Percentiles rank a stretch among this genome's conserved stretches.
Evolutionary conservation across 2,329 filamentous ascomycete genomes (phyloP).

Genomic region (Magnaporthiopsis incrustans): DNA sequence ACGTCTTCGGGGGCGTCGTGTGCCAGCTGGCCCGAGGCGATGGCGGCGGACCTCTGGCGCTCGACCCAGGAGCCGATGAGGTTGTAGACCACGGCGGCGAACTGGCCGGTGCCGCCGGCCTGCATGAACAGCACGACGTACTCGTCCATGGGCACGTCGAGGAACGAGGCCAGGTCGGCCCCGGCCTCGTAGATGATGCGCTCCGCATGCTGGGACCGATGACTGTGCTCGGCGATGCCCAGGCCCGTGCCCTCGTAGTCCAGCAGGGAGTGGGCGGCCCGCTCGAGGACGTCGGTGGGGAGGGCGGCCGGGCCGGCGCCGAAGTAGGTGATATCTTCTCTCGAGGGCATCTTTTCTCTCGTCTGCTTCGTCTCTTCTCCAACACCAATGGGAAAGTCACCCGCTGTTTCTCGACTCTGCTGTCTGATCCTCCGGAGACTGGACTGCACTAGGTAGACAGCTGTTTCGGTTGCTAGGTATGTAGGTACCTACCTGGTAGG

Average conservation of each 20-base stretch:
- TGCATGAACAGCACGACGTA: constrained; percentile 89
- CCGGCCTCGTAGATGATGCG: constrained; percentile 75
- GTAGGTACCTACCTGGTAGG: too few relatives aligned
- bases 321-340: constrained; percentile 39
- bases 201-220: constrained; percentile 71
- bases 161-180: constrained; percentile 60
- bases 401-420: too few relatives aligned
- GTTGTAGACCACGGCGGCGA: constrained; percentile 78
- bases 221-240: constrained; percentile 82
- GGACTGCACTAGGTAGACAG: too few relatives aligned
- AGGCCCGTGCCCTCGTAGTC: constrained; percentile 77
- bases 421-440: neutral
- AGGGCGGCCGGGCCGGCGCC: constrained; percentile 85
- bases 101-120: constrained; percentile 77
- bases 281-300: constrained; percentile 72
- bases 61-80: constrained; percentile 76
- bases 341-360: constrained; percentile 12
- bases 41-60: constrained; percentile 51
- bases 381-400: neutral
- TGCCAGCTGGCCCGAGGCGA: constrained; percentile 30
- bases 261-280: constrained; percentile 66
- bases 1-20: constrained; percentile 32
- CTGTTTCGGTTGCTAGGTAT: too few relatives aligned
- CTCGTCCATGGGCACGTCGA: constrained; percentile 65
- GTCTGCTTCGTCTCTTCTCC: neutral